Evolutionary conservation across 2,329 filamentous ascomycete genomes (phyloP).

Genomic region (Aspergillus calidoustus): DNA sequence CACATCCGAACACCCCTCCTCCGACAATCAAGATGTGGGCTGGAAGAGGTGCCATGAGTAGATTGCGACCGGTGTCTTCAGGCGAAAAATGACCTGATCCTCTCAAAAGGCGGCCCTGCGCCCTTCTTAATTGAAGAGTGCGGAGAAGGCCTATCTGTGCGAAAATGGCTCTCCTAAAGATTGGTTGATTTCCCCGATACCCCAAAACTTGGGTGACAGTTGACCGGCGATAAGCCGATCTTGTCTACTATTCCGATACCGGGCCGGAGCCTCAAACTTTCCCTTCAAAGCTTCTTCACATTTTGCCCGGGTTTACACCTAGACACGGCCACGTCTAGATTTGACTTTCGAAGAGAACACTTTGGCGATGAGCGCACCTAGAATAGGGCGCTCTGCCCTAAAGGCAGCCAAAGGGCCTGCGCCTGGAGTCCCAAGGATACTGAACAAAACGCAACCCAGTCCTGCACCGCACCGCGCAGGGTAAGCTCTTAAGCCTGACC

Average conservation of each 20-base stretch:
- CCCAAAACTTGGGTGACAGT: neutral
- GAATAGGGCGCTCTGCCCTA: constrained; percentile 27
- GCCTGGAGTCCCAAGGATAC: constrained; percentile 8
- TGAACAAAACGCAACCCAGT: neutral
- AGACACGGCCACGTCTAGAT: neutral
- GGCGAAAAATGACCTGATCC: neutral
- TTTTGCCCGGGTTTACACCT: neutral
- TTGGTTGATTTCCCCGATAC: neutral
- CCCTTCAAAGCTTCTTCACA: constrained; percentile 1
- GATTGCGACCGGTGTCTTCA: neutral
- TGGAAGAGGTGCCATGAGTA: constrained; percentile 36
- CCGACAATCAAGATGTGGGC: constrained; percentile 47
- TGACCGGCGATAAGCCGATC: constrained; percentile 15
- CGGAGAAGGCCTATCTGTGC: neutral
- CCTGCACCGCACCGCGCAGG: neutral
- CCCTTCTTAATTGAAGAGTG: neutral
- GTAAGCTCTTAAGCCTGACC: neutral
- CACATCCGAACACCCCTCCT: constrained; percentile 50
- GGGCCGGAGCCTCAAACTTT: constrained; percentile 6
- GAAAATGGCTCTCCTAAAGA: neutral
- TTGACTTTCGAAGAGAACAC: neutral
- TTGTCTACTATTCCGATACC: neutral
- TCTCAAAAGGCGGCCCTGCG: neutral
- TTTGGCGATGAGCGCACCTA: constrained; percentile 32
- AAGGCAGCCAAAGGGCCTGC: constrained; percentile 29